These are phyloP conservation scores for Knoxia roxburghii DNA, from an alignment of 257 asterid species.

Conservation along the genomic window DNA sequence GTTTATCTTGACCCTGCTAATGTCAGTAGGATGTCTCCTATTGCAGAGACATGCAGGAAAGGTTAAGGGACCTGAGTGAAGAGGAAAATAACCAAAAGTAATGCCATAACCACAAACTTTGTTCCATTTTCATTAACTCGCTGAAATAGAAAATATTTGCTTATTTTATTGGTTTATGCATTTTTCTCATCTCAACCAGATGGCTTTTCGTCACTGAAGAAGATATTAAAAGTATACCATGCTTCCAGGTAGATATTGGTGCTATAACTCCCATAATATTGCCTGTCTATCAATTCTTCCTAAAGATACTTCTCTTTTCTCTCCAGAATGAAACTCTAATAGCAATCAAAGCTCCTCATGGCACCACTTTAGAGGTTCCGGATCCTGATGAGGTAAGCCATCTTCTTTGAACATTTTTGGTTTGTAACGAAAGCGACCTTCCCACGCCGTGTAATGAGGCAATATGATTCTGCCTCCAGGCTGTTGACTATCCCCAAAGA, in stretches of 20 bases:
- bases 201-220: conserved; percentile 91
- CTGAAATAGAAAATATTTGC: not conserved
- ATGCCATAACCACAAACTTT: not conserved
- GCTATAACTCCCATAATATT: conserved; percentile 5
- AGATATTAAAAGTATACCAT: conserved; percentile 73
- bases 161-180: conserved; percentile 5
- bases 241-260: conserved; percentile 60
- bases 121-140: conserved; percentile 5
- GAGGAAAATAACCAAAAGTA: conserved; percentile 41
- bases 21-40: conserved; percentile 4
- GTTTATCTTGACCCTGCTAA: conserved; percentile 14
- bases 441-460: not conserved
- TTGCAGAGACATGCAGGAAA: conserved; percentile 43
- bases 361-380: conserved; percentile 91
- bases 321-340: conserved; percentile 81
- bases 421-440: not conserved
- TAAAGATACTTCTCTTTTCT: not conserved
- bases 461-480: conserved; percentile 33
- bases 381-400: conserved; percentile 82
- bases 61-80: conserved; percentile 38
- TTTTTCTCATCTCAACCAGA: conserved; percentile 32
- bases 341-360: conserved; percentile 96
- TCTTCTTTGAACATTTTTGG: conserved; percentile 3
- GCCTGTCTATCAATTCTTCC: not conserved
- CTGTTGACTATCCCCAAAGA: conserved; percentile 88